Evolutionary conservation across 768 basidiomycete species (phyloP), one percentile per base, ranked within the genome.

Genomic region (Udeniomyces megalosporus): DNA sequence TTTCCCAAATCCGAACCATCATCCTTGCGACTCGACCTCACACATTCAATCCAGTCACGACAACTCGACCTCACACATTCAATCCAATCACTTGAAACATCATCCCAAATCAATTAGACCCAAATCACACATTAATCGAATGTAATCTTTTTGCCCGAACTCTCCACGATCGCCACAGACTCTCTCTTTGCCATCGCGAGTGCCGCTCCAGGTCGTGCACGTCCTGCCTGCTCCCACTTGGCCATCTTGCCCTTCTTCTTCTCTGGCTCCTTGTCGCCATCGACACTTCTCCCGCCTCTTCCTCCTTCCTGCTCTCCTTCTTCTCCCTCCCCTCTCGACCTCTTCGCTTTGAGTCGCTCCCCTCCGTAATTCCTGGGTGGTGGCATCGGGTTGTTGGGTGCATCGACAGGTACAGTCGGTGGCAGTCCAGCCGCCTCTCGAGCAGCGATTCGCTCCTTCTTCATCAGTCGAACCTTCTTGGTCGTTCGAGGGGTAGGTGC

Each of bases 111-210:
- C 17, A 42, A 42, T 17, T 42, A 17, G 10, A 42, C 38, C 8
- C n/a, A 6, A 52, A 11, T 4, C 6, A 26, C 24, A 52, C 6
- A 52, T 32, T 70, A 75, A 58, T 76, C 76, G 67, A 77, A 77
- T 8, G 69, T 70, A 44, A 73, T 74, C 74, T 77, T 77, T 64
- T 70, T 66, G 22, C 76, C 76, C 48, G 59, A 50, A 24, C 70
- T 69, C 52, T 71, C 68, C 0, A 77, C 75, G 52, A 77, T 77
- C 10, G 70, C 75, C 32, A 74, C 71, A 46, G 73, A 74, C 65
- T 74, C 75, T 32, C 76, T 60, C 68, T 76, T 75, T 24, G 76
- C 76, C 68, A 70, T 73, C 10, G 75, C 76, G 20, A 77, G 66
- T 14, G 76, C 76, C 24, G 76, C 75, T 53, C 76, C 76, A 4